A percentile compares a stretch with the other conserved stretches of the same genome.
Conservation (phyloP, 306 rosid species). For the Senna tora region DNA sequence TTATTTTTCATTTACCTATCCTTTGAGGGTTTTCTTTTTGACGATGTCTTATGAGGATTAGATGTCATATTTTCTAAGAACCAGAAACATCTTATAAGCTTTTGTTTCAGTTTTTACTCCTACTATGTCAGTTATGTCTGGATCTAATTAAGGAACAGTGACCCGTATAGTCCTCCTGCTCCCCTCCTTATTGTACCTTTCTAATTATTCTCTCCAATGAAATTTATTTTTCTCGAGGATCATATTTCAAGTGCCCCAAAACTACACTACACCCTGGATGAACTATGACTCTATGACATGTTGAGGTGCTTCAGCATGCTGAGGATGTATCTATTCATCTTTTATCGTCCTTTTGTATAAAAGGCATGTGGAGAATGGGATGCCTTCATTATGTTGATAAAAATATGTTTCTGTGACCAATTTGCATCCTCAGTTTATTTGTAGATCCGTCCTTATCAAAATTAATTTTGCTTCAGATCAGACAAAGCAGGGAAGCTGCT, state of each 20-base stretch:
- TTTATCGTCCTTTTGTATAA: background rate
- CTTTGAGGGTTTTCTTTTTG: background rate
- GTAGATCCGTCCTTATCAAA: constrained; percentile 21
- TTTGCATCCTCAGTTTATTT: constrained; percentile 22
- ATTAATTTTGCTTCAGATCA: constrained; percentile 49
- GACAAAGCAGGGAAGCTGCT: constrained; percentile 71
- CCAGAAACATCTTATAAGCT: background rate
- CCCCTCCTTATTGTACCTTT: background rate
- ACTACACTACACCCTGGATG: constrained; percentile 17
- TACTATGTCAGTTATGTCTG: background rate
- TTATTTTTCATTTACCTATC: constrained; percentile 2
- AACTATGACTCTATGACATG: background rate
- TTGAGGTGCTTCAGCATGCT: constrained; percentile 18
- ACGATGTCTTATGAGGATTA: background rate
- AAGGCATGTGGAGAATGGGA: background rate
- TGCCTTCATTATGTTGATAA: constrained; percentile 7
- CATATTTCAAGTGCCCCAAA: constrained; percentile 24
- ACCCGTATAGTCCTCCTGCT: background rate
- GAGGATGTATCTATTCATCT: constrained; percentile 10
- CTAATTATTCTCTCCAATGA: background rate
- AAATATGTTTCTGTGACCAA: background rate
- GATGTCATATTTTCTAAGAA: background rate
- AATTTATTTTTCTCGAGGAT: background rate
- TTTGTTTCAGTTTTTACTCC: background rate
- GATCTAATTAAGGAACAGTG: background rate